phyloP scores from a whole-genome alignment of 371 early-diverging fungal genomes.

The Actinomortierella ambigua region DNA sequence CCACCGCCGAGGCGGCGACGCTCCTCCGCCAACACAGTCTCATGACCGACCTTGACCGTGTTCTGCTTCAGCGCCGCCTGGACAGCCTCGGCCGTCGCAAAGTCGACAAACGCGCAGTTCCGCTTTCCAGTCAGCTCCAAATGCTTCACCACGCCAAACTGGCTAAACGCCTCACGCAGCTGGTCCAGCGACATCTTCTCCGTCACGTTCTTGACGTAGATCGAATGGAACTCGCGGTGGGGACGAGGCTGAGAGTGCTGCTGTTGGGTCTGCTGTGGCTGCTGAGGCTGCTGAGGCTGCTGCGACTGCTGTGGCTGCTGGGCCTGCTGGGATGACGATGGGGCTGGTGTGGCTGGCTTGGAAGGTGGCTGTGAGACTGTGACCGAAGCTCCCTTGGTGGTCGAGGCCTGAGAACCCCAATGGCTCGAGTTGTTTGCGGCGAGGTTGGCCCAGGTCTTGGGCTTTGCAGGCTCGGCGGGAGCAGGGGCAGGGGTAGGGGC shows the following conservation, averaged over 20 bases:
- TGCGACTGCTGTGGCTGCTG: slow-evolving; percentile 37
- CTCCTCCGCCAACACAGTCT: slow-evolving; percentile 52
- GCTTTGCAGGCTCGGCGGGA: slow-evolving; percentile 33
- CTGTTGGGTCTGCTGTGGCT: slow-evolving; percentile 33
- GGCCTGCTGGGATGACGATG: slow-evolving; percentile 8
- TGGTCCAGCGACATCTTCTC: slow-evolving; percentile 45
- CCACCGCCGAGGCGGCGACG: slow-evolving; percentile 50
- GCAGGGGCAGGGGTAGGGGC: slow-evolving; percentile 7
- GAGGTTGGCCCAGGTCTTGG: slow-evolving; percentile 59
- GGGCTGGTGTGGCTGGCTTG: slow-evolving; percentile 12
- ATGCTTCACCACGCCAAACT: slow-evolving; percentile 51
- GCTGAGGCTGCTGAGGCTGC: slow-evolving; percentile 30
- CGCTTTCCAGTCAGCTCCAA: slow-evolving; percentile 51
- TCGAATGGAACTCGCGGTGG: slow-evolving; percentile 23
- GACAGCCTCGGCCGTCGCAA: slow-evolving; percentile 50
- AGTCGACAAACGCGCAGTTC: slow-evolving; percentile 66
- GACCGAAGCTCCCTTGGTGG: slow-evolving; percentile 43
- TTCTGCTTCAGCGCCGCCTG: slow-evolving; percentile 53
- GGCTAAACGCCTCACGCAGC: slow-evolving; percentile 48
- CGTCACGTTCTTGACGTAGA: slow-evolving; percentile 34
- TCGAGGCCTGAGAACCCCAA: slow-evolving; percentile 47
- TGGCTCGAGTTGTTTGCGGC: slow-evolving; percentile 49
- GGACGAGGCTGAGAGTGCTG: slow-evolving; percentile 21
- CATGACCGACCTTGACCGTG: slow-evolving; percentile 50
- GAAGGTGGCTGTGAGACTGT: slow-evolving; percentile 26